phyloP scores from a whole-genome alignment of 2,329 filamentous ascomycete species.

The Stenocarpella maydis region DNA sequence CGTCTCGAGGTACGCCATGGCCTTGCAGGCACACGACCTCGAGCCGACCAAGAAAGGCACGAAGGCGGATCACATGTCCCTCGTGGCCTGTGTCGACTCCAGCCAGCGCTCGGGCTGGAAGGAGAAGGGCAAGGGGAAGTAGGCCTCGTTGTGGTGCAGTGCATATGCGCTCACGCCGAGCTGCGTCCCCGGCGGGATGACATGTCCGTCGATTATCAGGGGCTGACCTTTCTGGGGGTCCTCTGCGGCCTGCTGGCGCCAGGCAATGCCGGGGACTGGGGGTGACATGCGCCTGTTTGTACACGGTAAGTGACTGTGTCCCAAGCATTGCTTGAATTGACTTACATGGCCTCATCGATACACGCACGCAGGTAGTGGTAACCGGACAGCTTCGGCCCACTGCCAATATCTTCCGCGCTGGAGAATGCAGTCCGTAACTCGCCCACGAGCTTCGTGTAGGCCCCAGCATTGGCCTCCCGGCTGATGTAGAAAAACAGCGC shows the following conservation, averaged over 20 bases:
- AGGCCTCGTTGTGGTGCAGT: constrained; percentile 51
- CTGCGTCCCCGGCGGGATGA: constrained; percentile 24
- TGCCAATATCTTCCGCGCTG: not conserved
- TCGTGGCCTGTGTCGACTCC: constrained; percentile 23
- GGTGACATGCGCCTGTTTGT: not conserved
- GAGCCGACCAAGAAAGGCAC: not conserved
- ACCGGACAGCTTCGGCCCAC: not conserved
- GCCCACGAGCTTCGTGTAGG: not conserved
- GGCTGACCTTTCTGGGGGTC: not conserved
- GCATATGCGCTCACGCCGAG: constrained; percentile 53
- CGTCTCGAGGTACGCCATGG: constrained; percentile 23
- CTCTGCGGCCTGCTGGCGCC: constrained; percentile 6
- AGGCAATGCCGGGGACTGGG: not conserved
- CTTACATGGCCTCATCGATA: constrained; percentile 24
- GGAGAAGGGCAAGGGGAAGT: constrained; percentile 49
- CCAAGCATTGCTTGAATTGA: not conserved
- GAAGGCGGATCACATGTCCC: constrained; percentile 34
- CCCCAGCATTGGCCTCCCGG: not conserved
- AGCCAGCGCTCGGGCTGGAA: constrained; percentile 56
- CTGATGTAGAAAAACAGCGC: constrained; percentile 14
- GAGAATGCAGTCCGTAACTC: not conserved
- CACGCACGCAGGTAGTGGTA: constrained; percentile 6
- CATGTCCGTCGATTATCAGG: constrained; percentile 6
- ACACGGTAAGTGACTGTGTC: not conserved
- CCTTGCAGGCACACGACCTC: constrained; percentile 10